Base-by-base conservation (phyloP, 192 early-diverging fungal species). In the Haplosporangium gracile region DNA sequence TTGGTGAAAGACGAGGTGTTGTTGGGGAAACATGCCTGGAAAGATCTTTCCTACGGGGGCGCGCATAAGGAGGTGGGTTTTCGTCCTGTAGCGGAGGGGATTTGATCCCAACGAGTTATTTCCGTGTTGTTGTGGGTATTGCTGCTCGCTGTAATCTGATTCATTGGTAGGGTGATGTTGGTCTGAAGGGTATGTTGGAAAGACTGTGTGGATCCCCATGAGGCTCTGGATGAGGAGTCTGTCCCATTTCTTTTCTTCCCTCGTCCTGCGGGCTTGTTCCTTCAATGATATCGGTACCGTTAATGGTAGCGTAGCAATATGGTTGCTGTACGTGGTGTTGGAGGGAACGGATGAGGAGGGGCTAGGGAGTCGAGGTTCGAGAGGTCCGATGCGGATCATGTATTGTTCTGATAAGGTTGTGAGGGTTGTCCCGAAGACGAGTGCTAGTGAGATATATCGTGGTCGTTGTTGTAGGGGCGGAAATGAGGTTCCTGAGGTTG, bases 301-400 rank as follows among this genome's bases (percentile, higher is more conserved):
- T 53, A 22, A 0, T 29, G 26, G 13, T 45, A 11, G 43, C 68
- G 16, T 24, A 15, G 32, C 13, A 51, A 36, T 4, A 51, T 5
- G 15, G 72, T 22, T 34, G 72, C 0, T 43, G 10, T 71, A 18
- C 20, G 11, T 38, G n/a, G 39, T 39, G 4, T 9, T 1, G 11
- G 22, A 43, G 9, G 57, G 36, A 2, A 11, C 18, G 7, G 75
- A 55, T 2, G 51, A 18, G 5, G 51, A 36, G 16, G 36, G 32
- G 74, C 32, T 38, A n/a, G 49, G 20, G 0, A 43, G 75, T 18
- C 42, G 57, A 16, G 82, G 69, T 43, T 76, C 77, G 11, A 85
- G 47, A 0, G 82, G 82, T 38, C 82, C 82, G 29, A 85, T 72
- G 15, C 77, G 77, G 22, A 85, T 79, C 82, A 85, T 85, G 78